These are phyloP conservation scores for Eleusine coracana DNA, from an alignment of 176 grass and related monocot genomes.

Conservation along the genomic window DNA sequence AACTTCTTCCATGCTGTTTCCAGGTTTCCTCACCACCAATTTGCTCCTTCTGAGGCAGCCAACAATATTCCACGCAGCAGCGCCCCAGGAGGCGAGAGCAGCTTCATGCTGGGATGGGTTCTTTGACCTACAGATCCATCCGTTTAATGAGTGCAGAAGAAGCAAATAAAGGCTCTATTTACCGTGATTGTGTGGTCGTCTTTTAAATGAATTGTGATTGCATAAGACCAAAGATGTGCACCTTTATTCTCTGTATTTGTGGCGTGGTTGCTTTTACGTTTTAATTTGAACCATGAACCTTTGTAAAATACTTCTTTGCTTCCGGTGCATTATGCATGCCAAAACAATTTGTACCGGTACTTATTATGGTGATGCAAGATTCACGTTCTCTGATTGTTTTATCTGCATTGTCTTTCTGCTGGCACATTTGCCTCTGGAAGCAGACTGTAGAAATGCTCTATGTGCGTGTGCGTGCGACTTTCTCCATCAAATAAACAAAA, in stretches of 20 bases:
- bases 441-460: background rate
- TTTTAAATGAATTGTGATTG: background rate
- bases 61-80: conserved; percentile 52
- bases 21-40: conserved; percentile 79
- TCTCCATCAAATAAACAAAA: background rate
- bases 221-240: conserved; percentile 24
- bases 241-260: conserved; percentile 7
- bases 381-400: background rate
- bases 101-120: conserved; percentile 91
- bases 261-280: conserved; percentile 1
- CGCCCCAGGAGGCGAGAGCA: conserved; percentile 61
- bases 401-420: background rate
- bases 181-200: background rate
- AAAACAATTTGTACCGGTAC: background rate
- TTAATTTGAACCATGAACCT: conserved; percentile 4
- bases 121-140: conserved; percentile 46
- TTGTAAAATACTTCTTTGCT: conserved; percentile 26
- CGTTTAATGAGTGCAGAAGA: background rate
- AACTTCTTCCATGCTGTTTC: background rate
- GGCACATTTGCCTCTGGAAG: background rate
- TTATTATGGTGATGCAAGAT: background rate
- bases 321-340: background rate
- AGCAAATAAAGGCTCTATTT: conserved; percentile 34
- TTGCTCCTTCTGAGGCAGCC: conserved; percentile 52
- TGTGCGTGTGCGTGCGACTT: background rate